Conservation (phyloP, 352 stramenopile genomes). For the Phytophthora citrophthora region DNA sequence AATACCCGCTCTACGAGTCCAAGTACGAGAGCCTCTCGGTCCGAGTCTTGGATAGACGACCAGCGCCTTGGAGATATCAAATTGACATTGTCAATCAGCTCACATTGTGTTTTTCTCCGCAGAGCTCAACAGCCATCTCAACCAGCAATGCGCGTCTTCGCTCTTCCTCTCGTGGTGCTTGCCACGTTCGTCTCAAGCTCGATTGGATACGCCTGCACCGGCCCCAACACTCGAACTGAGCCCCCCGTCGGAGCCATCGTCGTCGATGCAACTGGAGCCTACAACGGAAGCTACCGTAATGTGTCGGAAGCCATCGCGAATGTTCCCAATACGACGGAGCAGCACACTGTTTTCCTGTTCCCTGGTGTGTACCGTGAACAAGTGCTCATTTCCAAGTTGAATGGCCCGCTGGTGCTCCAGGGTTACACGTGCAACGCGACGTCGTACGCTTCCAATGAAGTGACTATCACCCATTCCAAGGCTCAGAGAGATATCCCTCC, state of each 20-base stretch:
- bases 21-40: too few species aligned
- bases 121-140: background rate
- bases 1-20: too few species aligned
- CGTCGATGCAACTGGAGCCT: constrained; percentile 8
- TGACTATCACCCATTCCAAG: constrained; percentile 16
- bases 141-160: constrained; percentile 4
- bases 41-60: background rate
- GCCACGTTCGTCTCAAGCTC: constrained; percentile 4
- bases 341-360: constrained; percentile 21
- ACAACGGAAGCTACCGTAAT: constrained; percentile 5
- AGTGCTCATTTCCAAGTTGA: constrained; percentile 9
- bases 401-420: constrained; percentile 9
- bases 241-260: constrained; percentile 15
- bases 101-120: constrained; percentile 4
- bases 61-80: background rate
- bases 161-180: constrained; percentile 3
- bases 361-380: constrained; percentile 14
- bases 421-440: constrained; percentile 19
- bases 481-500: constrained; percentile 9
- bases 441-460: constrained; percentile 18
- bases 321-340: constrained; percentile 1
- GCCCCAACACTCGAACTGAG: background rate
- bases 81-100: background rate
- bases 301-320: constrained; percentile 9
- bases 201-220: background rate